Evolutionary conservation across 1,284 basidiomycete species (phyloP).

Genomic region (Apiotrichum laibachii): DNA sequence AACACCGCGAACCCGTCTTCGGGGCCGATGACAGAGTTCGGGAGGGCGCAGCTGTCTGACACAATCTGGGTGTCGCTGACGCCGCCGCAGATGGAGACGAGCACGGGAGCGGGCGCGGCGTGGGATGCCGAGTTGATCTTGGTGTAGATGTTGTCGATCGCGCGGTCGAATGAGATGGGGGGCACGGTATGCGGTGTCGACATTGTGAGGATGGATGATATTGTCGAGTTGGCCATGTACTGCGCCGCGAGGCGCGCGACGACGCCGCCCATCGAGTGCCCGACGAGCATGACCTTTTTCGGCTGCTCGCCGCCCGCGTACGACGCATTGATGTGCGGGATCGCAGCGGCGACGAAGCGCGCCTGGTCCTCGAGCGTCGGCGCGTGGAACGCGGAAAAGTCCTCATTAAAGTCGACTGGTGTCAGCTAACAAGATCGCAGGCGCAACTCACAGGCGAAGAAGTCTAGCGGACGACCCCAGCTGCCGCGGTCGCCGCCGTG

Average conservation of each 20-base stretch:
- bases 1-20: conserved; percentile 71
- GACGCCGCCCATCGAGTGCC: conserved; percentile 98
- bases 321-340: conserved; percentile 71
- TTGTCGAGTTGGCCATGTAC: conserved; percentile 54
- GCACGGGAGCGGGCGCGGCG: conserved; percentile 57
- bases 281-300: conserved; percentile 67
- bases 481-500: background rate
- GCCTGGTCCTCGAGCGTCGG: conserved; percentile 82
- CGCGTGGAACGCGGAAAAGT: conserved; percentile 92
- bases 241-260: conserved; percentile 62
- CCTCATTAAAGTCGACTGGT: conserved; percentile 93
- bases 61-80: conserved; percentile 88
- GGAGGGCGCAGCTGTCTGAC: conserved; percentile 81
- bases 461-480: conserved; percentile 61
- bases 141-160: conserved; percentile 73
- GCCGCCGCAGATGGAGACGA: conserved; percentile 88
- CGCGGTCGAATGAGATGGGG: conserved; percentile 71
- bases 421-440: background rate
- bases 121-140: conserved; percentile 46
- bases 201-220: conserved; percentile 87
- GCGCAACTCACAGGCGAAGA: conserved; percentile 67
- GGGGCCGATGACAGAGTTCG: conserved; percentile 31
- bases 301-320: conserved; percentile 56
- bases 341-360: conserved; percentile 67
- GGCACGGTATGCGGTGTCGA: conserved; percentile 87